Evolutionary conservation across 257 asterid species (phyloP).

Genomic region (Parsonsia alboflavescens): DNA sequence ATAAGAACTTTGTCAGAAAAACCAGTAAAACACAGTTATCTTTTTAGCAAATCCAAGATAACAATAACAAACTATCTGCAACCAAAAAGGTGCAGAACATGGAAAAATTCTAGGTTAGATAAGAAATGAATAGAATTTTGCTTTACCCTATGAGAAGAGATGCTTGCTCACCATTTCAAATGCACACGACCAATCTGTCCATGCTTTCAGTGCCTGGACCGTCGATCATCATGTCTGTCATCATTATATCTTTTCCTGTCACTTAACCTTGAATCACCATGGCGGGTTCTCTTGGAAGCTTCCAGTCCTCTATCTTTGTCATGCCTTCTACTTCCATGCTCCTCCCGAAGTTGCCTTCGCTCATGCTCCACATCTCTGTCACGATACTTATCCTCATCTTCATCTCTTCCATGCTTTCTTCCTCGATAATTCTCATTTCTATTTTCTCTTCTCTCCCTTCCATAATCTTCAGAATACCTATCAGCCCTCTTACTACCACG

Average conservation of each 20-base stretch:
- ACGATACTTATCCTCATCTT: slow-evolving; percentile 38
- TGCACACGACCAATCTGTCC: neutral
- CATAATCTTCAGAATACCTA: slow-evolving; percentile 31
- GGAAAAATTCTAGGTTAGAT: neutral
- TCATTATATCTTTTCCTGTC: slow-evolving; percentile 42
- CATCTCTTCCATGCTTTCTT: slow-evolving; percentile 51
- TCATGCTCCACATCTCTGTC: slow-evolving; percentile 38
- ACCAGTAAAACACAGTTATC: neutral
- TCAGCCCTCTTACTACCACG: slow-evolving; percentile 29
- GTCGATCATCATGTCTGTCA: slow-evolving; percentile 52
- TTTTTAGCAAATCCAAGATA: neutral
- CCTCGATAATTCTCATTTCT: slow-evolving; percentile 41
- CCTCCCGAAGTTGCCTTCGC: slow-evolving; percentile 30
- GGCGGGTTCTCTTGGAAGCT: slow-evolving; percentile 48
- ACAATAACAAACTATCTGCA: neutral
- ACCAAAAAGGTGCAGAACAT: neutral
- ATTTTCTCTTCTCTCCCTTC: slow-evolving; percentile 38
- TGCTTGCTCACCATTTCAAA: neutral
- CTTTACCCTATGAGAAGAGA: neutral
- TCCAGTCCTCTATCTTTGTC: slow-evolving; percentile 39
- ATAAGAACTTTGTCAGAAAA: neutral
- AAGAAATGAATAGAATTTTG: neutral
- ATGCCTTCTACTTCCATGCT: slow-evolving; percentile 31
- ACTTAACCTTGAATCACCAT: slow-evolving; percentile 49
- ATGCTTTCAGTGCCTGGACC: slow-evolving; percentile 33